Conservation (phyloP, 2,329 filamentous ascomycete species). For the Shiraia bambusicola region DNA sequence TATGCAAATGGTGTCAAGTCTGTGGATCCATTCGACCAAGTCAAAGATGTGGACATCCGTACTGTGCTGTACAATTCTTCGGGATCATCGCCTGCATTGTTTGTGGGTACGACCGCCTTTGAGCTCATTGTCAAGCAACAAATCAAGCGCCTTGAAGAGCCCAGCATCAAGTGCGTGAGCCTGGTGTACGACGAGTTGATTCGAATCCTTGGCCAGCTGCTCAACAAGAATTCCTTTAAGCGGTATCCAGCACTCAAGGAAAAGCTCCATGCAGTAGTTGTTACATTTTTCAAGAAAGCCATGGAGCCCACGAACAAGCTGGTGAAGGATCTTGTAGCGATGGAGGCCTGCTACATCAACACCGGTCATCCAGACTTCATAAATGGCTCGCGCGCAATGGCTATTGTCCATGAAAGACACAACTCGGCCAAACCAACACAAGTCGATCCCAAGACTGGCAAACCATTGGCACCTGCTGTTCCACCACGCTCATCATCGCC, state of each 20-base stretch:
- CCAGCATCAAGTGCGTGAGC: slow-evolving; percentile 94
- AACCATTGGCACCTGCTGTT: slow-evolving; percentile 70
- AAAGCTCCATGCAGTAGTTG: slow-evolving; percentile 91
- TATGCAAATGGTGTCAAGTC: slow-evolving; percentile 98
- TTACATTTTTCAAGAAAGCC: slow-evolving; percentile 94
- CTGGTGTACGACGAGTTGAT: slow-evolving; percentile 97
- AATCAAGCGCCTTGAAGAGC: slow-evolving; percentile 94
- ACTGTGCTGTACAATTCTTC: slow-evolving; percentile 98
- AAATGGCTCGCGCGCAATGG: slow-evolving; percentile 96
- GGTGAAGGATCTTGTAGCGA: slow-evolving; percentile 85
- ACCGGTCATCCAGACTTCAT: slow-evolving; percentile 97
- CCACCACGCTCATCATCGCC: slow-evolving; percentile 77
- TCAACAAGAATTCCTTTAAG: slow-evolving; percentile 86
- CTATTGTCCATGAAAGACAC: slow-evolving; percentile 93
- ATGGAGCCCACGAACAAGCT: slow-evolving; percentile 99
- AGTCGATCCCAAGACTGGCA: slow-evolving; percentile 97
- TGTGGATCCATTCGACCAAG: slow-evolving; percentile 93
- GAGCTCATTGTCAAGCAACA: slow-evolving; percentile 98
- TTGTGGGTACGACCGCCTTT: slow-evolving; percentile 97
- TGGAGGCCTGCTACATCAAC: slow-evolving; percentile 98
- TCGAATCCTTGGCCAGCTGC: slow-evolving; percentile 85
- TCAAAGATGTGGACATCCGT: slow-evolving; percentile 96
- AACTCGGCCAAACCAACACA: slow-evolving; percentile 81
- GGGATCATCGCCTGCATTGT: slow-evolving; percentile 93
- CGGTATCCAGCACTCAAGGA: slow-evolving; percentile 94